Base-by-base conservation (phyloP, 2,329 filamentous ascomycete species). In the Chaetomiaceae sp. region DNA sequence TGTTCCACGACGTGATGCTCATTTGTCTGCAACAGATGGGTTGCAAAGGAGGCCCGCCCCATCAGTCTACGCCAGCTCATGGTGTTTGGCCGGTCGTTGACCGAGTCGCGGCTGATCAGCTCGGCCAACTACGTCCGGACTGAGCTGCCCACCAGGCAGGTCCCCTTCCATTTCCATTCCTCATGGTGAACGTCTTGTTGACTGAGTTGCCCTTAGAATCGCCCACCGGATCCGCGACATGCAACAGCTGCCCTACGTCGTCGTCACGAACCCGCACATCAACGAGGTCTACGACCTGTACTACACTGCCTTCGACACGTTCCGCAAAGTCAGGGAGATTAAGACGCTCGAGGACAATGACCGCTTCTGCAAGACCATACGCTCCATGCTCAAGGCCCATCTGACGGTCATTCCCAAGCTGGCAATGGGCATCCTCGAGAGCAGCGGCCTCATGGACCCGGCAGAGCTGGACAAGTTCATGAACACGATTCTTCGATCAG, bases 51-150 rank as follows among this genome's bases (percentile, higher is more conserved):
- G 68, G 91, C 91, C 45, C 83, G 91, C 48, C 94, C 94, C n/a
- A 96, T 99, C 68, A 96, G 90, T 73, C 75, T 99, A 64, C 88
- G 94, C 54, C 94, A 97, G 72, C 81, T 99, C 65, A 97, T 95
- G 74, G 95, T 97, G 65, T 99, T 97, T 71, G 94, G 94, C 27
- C 87, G 94, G 44, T 95, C 91, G 20, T 75, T 99, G 67, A 96
- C 91, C 44, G 91, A 97, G 72, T 80, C 84, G 47, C 86, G 95
- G 54, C 79, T 99, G 57, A 82, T 99, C 62, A 91, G 89, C 72
- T 96, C 91, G 39, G 94, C 94, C 57, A 99, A 99, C 72, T 99
- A 99, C 76, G 91, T 97, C 48, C 88, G 94, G 54, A 91, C 91
- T 5, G 94, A 99, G 74, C 81, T 99, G 48, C 92, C 92, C 6